Evolutionary conservation across 768 basidiomycete genomes (phyloP).

Genomic region (Suillus variegatus): DNA sequence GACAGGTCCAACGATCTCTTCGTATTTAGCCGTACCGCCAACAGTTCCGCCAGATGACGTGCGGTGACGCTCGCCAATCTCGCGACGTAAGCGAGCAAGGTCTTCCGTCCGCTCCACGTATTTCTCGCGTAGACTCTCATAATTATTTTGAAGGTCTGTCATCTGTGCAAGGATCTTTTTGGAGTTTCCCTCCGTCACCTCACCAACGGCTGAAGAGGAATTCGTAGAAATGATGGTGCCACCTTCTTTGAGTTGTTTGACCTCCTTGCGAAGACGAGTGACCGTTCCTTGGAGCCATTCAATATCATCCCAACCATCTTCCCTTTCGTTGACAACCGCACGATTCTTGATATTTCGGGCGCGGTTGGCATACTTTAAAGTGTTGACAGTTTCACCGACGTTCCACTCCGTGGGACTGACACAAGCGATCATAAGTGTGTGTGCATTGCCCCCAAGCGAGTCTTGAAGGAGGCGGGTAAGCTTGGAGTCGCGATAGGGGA

Average conservation of each 20-base stretch:
- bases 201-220: conserved; percentile 28
- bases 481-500: conserved; percentile 98
- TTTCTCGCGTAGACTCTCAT: conserved; percentile 79
- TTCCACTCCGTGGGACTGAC: conserved; percentile 97
- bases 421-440: conserved; percentile 99
- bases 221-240: conserved; percentile 34
- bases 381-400: conserved; percentile 89
- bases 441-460: conserved; percentile 95
- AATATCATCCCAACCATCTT: conserved; percentile 98
- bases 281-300: conserved; percentile 94
- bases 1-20: conserved; percentile 94
- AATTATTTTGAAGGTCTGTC: conserved; percentile 82
- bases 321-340: conserved; percentile 88
- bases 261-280: conserved; percentile 80
- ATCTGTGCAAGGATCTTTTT: conserved; percentile 81
- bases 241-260: conserved; percentile 78
- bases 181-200: conserved; percentile 58
- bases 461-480: conserved; percentile 80
- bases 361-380: conserved; percentile 95
- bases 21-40: conserved; percentile 76
- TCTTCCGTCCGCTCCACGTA: conserved; percentile 90
- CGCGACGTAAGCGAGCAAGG: conserved; percentile 75
- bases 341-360: conserved; percentile 97
- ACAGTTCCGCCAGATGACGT: conserved; percentile 56
- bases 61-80: conserved; percentile 76